These are phyloP conservation scores for Chrysophaeum taylorii DNA, from an alignment of 352 stramenopile genomes.

Conservation along the genomic window DNA sequence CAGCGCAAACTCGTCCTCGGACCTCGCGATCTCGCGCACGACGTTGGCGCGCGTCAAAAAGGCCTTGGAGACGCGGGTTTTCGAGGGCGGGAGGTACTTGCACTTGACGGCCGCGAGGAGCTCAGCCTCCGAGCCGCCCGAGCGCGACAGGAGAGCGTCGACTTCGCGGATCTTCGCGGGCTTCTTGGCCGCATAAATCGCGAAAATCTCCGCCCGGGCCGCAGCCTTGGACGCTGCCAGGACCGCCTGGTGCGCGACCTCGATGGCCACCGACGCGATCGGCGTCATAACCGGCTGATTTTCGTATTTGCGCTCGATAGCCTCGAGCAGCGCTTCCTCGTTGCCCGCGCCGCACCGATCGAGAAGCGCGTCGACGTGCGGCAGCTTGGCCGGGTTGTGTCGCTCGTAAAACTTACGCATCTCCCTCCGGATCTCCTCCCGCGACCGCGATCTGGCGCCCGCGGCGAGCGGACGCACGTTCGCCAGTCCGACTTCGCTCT, in stretches of 20 bases:
- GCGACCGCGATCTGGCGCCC: not conserved
- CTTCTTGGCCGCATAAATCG: not conserved
- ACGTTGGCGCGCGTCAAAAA: not conserved
- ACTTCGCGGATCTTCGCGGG: not conserved
- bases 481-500: not conserved
- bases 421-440: not conserved
- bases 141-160: not conserved
- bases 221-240: too few species aligned
- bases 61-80: not conserved
- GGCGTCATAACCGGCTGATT: too few species aligned
- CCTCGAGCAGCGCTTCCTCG: not conserved
- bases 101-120: not conserved
- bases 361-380: not conserved
- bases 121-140: not conserved
- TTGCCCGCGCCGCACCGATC: not conserved
- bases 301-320: not conserved
- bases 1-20: not conserved
- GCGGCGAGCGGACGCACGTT: not conserved
- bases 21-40: not conserved
- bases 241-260: too few species aligned
- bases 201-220: not conserved
- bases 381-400: slow-evolving; percentile 1
- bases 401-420: not conserved
- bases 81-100: not conserved
- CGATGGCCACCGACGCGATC: too few species aligned